These are phyloP conservation scores for Psilocybe azurescens DNA, from an alignment of 768 basidiomycete genomes.

Conservation along the genomic window DNA sequence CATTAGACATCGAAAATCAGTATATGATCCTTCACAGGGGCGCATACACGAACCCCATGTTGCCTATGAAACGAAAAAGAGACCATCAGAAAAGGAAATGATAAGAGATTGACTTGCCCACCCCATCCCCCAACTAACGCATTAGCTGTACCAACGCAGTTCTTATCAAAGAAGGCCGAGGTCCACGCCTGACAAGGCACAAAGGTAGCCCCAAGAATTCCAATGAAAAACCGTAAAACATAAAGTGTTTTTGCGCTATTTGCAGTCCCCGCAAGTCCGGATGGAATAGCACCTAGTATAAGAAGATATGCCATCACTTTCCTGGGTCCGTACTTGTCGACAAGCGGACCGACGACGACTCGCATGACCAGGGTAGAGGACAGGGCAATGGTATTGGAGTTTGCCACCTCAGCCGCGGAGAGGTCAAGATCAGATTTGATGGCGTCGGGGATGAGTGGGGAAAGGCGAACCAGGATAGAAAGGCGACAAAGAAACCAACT, in stretches of 20 bases:
- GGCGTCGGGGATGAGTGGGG: slow-evolving; percentile 61
- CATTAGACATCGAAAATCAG: neutral
- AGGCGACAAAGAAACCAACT: slow-evolving; percentile 59
- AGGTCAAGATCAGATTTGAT: slow-evolving; percentile 59
- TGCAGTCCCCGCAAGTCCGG: slow-evolving; percentile 60
- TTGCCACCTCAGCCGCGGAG: slow-evolving; percentile 50
- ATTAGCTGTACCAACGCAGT: slow-evolving; percentile 48
- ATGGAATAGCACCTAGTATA: slow-evolving; percentile 60
- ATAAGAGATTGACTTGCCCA: slow-evolving; percentile 27
- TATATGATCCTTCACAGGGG: neutral
- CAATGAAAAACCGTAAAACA: slow-evolving; percentile 59
- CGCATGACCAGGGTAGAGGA: slow-evolving; percentile 55
- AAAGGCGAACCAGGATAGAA: slow-evolving; percentile 61
- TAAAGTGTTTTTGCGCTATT: slow-evolving; percentile 42
- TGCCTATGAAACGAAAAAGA: slow-evolving; percentile 18
- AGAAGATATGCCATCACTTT: slow-evolving; percentile 60
- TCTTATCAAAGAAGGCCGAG: slow-evolving; percentile 63
- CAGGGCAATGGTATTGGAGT: slow-evolving; percentile 55
- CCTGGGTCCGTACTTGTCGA: slow-evolving; percentile 56
- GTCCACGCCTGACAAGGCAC: slow-evolving; percentile 69
- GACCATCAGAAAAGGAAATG: slow-evolving; percentile 4
- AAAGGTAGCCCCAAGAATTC: slow-evolving; percentile 64
- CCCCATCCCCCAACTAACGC: slow-evolving; percentile 65
- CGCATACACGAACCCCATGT: slow-evolving; percentile 36
- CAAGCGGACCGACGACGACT: slow-evolving; percentile 52